phyloP scores from a whole-genome alignment of 495 filamentous ascomycete species.

The Xylaria longipes region DNA sequence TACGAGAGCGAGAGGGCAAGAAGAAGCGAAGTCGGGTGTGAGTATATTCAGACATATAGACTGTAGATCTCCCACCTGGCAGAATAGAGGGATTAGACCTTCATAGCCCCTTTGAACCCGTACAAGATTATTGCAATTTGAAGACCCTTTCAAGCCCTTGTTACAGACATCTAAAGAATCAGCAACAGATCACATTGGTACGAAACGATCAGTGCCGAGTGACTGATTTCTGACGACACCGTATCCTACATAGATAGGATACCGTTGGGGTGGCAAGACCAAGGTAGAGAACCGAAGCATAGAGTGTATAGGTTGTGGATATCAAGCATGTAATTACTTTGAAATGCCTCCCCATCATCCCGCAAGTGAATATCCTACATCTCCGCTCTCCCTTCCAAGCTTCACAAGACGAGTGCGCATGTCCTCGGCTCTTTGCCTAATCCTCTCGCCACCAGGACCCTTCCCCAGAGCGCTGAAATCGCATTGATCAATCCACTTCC shows the following conservation, averaged over 20 bases:
- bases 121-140: too few relatives aligned
- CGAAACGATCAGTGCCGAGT: neutral
- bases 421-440: conserved; percentile 59
- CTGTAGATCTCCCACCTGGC: too few relatives aligned
- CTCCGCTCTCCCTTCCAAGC: conserved; percentile 63
- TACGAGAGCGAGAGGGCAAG: too few relatives aligned
- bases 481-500: conserved; percentile 68
- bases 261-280: neutral
- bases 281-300: neutral
- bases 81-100: too few relatives aligned
- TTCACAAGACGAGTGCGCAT: conserved; percentile 62
- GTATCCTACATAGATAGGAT: neutral
- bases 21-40: too few relatives aligned
- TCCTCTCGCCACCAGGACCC: conserved; percentile 52
- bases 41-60: too few relatives aligned
- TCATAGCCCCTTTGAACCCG: too few relatives aligned
- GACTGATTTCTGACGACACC: neutral
- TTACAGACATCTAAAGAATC: too few relatives aligned
- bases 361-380: conserved; percentile 61
- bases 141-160: too few relatives aligned
- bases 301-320: neutral
- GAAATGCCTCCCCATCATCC: conserved; percentile 34
- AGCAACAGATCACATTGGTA: neutral
- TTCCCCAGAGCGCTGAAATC: conserved; percentile 54
- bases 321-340: neutral